These are phyloP conservation scores for Punctularia strigosozonata DNA, from an alignment of 768 basidiomycete genomes.

Conservation along the genomic window DNA sequence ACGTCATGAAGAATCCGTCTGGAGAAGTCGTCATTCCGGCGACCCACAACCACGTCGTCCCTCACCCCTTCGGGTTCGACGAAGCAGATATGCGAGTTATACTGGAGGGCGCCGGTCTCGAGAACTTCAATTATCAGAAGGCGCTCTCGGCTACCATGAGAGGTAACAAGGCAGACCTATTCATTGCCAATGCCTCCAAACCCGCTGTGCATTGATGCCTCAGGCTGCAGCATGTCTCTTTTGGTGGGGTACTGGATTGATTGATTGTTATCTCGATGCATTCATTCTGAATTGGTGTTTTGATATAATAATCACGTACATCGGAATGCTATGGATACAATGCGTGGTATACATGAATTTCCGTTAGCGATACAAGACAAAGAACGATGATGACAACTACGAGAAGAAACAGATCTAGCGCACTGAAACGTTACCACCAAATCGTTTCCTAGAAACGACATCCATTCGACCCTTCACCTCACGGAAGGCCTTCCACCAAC, in stretches of 20 bases:
- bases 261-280: too few relatives aligned
- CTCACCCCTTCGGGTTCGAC: constrained; percentile 42
- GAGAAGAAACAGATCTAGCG: too few relatives aligned
- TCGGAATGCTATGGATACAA: too few relatives aligned
- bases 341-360: too few relatives aligned
- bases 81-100: constrained; percentile 33
- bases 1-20: constrained; percentile 28
- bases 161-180: constrained; percentile 29
- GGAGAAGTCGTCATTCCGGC: constrained; percentile 21
- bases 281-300: too few relatives aligned
- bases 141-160: constrained; percentile 19
- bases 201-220: too few relatives aligned
- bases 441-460: constrained; percentile 47
- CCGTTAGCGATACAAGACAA: too few relatives aligned
- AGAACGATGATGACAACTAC: too few relatives aligned
- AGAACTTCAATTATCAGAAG: constrained; percentile 27
- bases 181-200: constrained; percentile 44
- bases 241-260: too few relatives aligned
- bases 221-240: too few relatives aligned
- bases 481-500: constrained; percentile 77
- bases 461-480: constrained; percentile 61
- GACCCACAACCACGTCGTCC: constrained; percentile 32
- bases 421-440: constrained; percentile 60
- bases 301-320: too few relatives aligned
- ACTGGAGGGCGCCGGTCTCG: constrained; percentile 45